These are phyloP conservation scores for Conoideocrella luteorostrata DNA, from an alignment of 2,329 filamentous ascomycete species.

Conservation along the genomic window DNA sequence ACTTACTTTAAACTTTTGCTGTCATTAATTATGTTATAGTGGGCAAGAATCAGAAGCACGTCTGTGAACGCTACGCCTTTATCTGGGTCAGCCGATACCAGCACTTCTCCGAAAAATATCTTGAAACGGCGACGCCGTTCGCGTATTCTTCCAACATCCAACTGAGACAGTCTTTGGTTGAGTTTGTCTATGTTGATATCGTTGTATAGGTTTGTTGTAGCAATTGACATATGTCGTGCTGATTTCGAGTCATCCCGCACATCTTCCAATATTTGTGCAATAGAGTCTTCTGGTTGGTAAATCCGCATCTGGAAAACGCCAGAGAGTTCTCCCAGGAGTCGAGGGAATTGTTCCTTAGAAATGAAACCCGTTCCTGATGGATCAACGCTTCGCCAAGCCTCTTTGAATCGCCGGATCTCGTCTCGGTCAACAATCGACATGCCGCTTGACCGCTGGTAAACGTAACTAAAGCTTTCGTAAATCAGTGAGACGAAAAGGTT, in stretches of 20 bases:
- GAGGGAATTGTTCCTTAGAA: constrained; percentile 79
- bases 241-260: constrained; percentile 55
- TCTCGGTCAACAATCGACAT: constrained; percentile 84
- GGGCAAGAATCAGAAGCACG: constrained; percentile 89
- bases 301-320: constrained; percentile 97
- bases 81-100: constrained; percentile 86
- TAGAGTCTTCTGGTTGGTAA: constrained; percentile 84
- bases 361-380: constrained; percentile 89
- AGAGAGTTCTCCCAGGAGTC: constrained; percentile 83
- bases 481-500: constrained; percentile 97
- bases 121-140: constrained; percentile 75
- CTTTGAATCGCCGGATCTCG: constrained; percentile 94
- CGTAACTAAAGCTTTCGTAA: constrained; percentile 98
- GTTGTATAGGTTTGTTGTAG: constrained; percentile 42
- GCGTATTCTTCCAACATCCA: constrained; percentile 71
- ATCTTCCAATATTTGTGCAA: constrained; percentile 80
- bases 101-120: constrained; percentile 93
- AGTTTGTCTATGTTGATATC: constrained; percentile 70
- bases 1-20: constrained; percentile 81
- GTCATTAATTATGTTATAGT: constrained; percentile 98
- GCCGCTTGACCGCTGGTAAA: constrained; percentile 94
- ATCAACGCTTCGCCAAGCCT: constrained; percentile 95
- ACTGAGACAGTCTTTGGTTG: constrained; percentile 62
- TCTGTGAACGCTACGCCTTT: constrained; percentile 86
- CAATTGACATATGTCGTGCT: constrained; percentile 48